phyloP scores from a whole-genome alignment of 2,329 filamentous ascomycete genomes.

The Aspergillus puulaauensis region DNA sequence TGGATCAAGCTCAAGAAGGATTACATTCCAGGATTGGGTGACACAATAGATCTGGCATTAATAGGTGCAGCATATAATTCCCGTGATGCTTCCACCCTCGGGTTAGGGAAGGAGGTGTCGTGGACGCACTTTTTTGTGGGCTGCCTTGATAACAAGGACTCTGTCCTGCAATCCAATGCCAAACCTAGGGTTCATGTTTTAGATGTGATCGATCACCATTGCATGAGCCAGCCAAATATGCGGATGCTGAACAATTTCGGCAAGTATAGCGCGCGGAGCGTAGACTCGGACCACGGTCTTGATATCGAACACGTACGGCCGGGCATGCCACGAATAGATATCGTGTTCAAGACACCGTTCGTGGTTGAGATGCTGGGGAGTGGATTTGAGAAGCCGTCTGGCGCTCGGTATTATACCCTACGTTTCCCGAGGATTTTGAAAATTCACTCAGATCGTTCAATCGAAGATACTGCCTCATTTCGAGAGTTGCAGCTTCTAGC shows the following conservation, averaged over 20 bases:
- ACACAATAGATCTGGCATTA: slow-evolving; percentile 79
- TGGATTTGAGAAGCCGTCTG: slow-evolving; percentile 71
- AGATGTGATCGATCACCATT: slow-evolving; percentile 55
- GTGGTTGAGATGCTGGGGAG: slow-evolving; percentile 80
- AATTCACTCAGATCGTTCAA: slow-evolving; percentile 73
- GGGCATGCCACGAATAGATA: slow-evolving; percentile 33
- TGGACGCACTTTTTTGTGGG: slow-evolving; percentile 83
- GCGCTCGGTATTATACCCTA: slow-evolving; percentile 69
- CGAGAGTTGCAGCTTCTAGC: slow-evolving; percentile 69
- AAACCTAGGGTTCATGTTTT: slow-evolving; percentile 66
- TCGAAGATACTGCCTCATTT: slow-evolving; percentile 67
- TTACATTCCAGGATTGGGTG: slow-evolving; percentile 75
- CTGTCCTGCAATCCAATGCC: slow-evolving; percentile 50
- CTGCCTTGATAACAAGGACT: slow-evolving; percentile 68
- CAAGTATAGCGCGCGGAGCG: slow-evolving; percentile 45
- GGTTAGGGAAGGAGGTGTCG: slow-evolving; percentile 52
- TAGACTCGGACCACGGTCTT: slow-evolving; percentile 37
- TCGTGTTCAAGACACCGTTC: slow-evolving; percentile 67
- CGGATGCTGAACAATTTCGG: slow-evolving; percentile 50
- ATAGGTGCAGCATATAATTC: slow-evolving; percentile 73
- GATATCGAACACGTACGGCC: slow-evolving; percentile 49
- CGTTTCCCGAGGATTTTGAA: slow-evolving; percentile 76
- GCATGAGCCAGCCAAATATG: slow-evolving; percentile 53
- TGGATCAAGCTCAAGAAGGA: slow-evolving; percentile 88
- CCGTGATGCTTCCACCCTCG: slow-evolving; percentile 57